These are phyloP conservation scores for Coniochaeta prunicola DNA, from an alignment of 2,329 filamentous ascomycete species.

Conservation along the genomic window DNA sequence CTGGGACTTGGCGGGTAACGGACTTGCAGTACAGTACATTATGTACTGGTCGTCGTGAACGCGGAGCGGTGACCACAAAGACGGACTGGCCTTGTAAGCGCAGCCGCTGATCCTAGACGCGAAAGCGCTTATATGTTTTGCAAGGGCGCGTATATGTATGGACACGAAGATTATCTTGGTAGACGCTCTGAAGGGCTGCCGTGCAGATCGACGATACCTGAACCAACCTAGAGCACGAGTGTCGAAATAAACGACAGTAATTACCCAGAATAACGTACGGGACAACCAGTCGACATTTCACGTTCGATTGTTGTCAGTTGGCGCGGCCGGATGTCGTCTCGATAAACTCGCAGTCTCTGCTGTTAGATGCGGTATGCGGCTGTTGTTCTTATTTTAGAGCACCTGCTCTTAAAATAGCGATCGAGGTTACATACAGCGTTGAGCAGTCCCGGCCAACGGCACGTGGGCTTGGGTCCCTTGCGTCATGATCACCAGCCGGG, in stretches of 20 bases:
- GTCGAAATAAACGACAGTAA: not conserved
- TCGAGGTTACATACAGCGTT: not conserved
- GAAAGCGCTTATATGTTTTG: not conserved
- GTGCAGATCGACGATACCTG: not conserved
- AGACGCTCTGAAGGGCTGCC: not conserved
- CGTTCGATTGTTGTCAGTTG: not conserved
- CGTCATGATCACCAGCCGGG: not conserved
- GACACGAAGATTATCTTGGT: not conserved
- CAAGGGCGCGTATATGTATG: not conserved
- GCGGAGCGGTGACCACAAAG: not conserved
- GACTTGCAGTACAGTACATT: not conserved
- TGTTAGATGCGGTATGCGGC: not conserved
- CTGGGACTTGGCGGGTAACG: not conserved
- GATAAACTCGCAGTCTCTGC: constrained; percentile 1
- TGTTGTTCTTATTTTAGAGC: constrained; percentile 1
- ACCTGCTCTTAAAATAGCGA: constrained; percentile 1
- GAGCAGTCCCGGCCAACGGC: not conserved
- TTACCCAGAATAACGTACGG: too few relatives aligned
- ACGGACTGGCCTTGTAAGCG: not conserved
- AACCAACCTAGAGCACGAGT: not conserved
- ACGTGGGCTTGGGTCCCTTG: not conserved
- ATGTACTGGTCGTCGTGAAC: not conserved
- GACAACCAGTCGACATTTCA: too few relatives aligned
- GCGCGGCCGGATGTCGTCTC: not conserved
- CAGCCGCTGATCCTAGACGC: not conserved